Base-by-base conservation (phyloP, 2,329 filamentous ascomycete genomes). In the Ophiognomonia clavigignenti-juglandacearum region DNA sequence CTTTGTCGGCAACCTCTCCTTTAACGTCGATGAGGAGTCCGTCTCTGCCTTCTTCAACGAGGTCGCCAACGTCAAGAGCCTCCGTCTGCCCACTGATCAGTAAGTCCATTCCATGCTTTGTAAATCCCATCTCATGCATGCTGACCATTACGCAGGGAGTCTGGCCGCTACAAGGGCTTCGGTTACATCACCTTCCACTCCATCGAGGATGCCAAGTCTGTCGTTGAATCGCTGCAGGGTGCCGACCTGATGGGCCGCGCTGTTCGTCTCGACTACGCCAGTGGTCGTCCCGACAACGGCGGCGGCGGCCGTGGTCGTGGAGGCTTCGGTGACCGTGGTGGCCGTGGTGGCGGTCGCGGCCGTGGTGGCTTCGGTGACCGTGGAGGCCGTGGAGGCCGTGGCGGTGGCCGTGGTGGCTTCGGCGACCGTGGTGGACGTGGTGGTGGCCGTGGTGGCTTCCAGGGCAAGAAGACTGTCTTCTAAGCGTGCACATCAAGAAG, bases 1-100 rank as follows among this genome's bases (percentile, higher is more conserved):
- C 51, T 96, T 93, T 70, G 82, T 96, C 56, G 91, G 90, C 60
- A 96, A 96, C 77, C 73, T 96, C 56, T 83, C 87, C 42, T 96
- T 95, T 71, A 82, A 88, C 55, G 82, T 84, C 60, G 82, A 85
- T 60, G 86, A 95, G 72, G 85, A 91, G 47, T 70, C 74, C 55
- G 77, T 96, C 57, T 77, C 75, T 53, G 80, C 85, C 58, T 82
- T 86, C 65, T 96, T 96, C 74, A 72, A 73, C 59, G 78, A 85
- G 57, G 77, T 83, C 58, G 81, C 82, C 56, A 77, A 74, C 63
- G 81, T 93, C 64, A 80, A 85, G 61, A 86, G 86, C 63, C 82
- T 96, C 60, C 86, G 90, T 62, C 83, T 96, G 53, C 91, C 91
- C 43, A 96, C 91, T 50, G 88, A 96, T 66, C 82, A 74, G 74